Evolutionary conservation across 805 yeast species (phyloP), one percentile per base, ranked within the genome.

Genomic region (Nakazawaea wickerhamii): DNA sequence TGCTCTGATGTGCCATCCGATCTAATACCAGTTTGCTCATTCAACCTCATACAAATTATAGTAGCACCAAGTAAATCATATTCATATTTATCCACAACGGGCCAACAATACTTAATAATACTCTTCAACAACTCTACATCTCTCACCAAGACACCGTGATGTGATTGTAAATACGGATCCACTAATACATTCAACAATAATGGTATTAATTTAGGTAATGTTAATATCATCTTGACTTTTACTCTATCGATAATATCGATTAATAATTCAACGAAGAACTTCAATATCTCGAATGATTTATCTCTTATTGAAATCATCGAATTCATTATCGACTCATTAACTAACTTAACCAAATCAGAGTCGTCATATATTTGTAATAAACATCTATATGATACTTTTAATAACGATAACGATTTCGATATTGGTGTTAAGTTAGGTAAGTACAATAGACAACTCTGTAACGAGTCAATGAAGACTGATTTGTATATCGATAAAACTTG

Each of bases 41-140:
- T n/a, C n/a, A n/a, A n/a, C n/a, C n/a, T n/a, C n/a, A n/a, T n/a
- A n/a, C n/a, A n/a, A n/a, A n/a, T n/a, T n/a, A n/a, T n/a, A n/a
- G n/a, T n/a, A n/a, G n/a, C n/a, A n/a, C n/a, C 14, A 44, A 22
- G 10, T 26, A 36, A n/a, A 26, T 44, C 47, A 25, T 36, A 44
- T 27, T 25, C 19, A 14, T 40, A 40, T 21, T 37, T 44, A 2
- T 40, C 25, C 9, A 37, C 21, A 4, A 36, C 33, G n/a, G 40
- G 43, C 47, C 47, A 44, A 30, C 44, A 31, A 28, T 40, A 36
- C 17, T 21, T 26, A 13, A 30, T 17, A 13, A 40, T 30, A 13
- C 23, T 22, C 10, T 9, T 9, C 30, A 39, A 15, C 5, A 36
- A 4, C 10, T 21, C 13, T 5, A 43, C 21, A 38, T 14, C 33